Percentiles rank a stretch among this genome's conserved stretches.
Evolutionary conservation across 192 early-diverging fungal genomes (phyloP).

Genomic region (Dispira parvispora): DNA sequence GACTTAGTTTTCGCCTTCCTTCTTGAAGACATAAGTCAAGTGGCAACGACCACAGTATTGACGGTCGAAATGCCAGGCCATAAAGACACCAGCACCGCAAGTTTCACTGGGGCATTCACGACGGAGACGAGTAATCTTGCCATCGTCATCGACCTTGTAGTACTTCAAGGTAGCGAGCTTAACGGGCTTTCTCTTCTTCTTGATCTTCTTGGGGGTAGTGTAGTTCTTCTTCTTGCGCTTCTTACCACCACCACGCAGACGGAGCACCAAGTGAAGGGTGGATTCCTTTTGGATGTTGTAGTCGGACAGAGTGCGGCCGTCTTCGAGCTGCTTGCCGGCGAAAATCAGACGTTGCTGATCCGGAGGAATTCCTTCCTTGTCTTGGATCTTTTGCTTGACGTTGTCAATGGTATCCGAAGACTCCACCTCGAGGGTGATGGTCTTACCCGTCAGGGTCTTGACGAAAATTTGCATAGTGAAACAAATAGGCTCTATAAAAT

Average conservation of each 20-base stretch:
- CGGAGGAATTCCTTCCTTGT: constrained; percentile 75
- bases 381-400: constrained; percentile 71
- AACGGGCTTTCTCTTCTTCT: constrained; percentile 98
- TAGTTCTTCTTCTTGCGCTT: constrained; percentile 99
- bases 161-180: constrained; percentile 97
- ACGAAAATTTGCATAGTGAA: constrained; percentile 64
- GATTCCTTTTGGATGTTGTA: constrained; percentile 81
- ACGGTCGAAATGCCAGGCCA: constrained; percentile 95
- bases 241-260: constrained; percentile 69
- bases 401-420: constrained; percentile 59
- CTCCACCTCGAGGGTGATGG: constrained; percentile 88
- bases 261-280: constrained; percentile 33
- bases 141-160: constrained; percentile 97
- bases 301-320: constrained; percentile 50
- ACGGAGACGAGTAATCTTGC: constrained; percentile 94
- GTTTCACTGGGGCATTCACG: constrained; percentile 94
- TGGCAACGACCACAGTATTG: constrained; percentile 98
- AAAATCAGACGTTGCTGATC: constrained; percentile 37
- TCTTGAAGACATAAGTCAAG: constrained; percentile 90
- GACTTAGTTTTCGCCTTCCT: constrained; percentile 33
- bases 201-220: constrained; percentile 99
- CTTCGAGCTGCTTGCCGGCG: constrained; percentile 56
- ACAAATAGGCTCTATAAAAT: too few species aligned
- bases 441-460: constrained; percentile 90
- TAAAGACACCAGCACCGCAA: constrained; percentile 98